Base-by-base conservation (phyloP, 805 yeast genomes). In the Candida oleophila region DNA sequence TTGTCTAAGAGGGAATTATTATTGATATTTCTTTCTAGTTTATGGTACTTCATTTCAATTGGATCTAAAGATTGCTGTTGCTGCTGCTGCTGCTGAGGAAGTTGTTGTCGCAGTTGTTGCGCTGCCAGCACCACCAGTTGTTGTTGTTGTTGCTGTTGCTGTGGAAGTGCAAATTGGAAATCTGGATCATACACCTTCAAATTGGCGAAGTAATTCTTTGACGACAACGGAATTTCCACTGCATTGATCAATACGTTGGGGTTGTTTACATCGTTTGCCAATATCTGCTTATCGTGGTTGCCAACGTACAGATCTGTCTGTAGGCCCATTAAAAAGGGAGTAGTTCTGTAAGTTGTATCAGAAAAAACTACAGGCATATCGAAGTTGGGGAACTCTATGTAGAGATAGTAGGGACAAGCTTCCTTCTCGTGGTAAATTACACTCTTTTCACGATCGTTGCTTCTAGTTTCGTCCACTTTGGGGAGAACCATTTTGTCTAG, bases 21-120 rank as follows among this genome's bases (percentile, higher is more conserved):
- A 54, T 91, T 89, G 42, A 87, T 81, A 44, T 68, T 69, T 64
- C 97, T 85, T 52, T 91, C 94, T 44, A 92, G 67, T 48, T 85
- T 82, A 53, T 96, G 81, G 60, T 86, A 89, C 61, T 92, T 94
- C 52, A 82, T 77, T 60, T 94, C 98, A 19, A 94, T 84, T 1
- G 97, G 96, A 56, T 92, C 96, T 48, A 68, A 41, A 39, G 53
- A 45, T 18, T 47, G 39, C 28, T 30, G 59, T 66, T 4, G 48
- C 49, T 12, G 46, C 12, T 37, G 11, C 11, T 25, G 30, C 20
- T n/a, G 18, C 28, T 43, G 5, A 9, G 3, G 37, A 18, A 11
- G 22, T 34, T 42, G 19, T 16, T 25, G 30, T 25, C 11, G 30
- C 30, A 25, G 30, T 11, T 25, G 30, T 20, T 15, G 42, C 11